Conservation (phyloP, 1,284 basidiomycete species). For the Grifola frondosa region DNA sequence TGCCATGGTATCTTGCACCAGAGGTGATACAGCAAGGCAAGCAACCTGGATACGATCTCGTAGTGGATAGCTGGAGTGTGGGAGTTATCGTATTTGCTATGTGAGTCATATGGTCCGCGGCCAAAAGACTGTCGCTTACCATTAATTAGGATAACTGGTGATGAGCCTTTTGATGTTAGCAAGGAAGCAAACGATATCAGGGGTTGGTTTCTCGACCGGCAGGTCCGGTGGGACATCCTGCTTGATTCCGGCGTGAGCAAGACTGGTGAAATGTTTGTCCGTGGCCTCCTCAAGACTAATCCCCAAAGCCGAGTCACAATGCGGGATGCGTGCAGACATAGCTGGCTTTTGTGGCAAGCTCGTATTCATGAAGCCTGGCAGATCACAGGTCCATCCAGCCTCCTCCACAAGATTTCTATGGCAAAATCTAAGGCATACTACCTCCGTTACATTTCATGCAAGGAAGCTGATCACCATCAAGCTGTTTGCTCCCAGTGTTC, state of each 20-base stretch:
- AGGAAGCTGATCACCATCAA: too few species aligned
- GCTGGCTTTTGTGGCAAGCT: too few species aligned
- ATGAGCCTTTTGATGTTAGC: conserved; percentile 70
- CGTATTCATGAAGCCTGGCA: too few species aligned
- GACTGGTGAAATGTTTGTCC: conserved; percentile 47
- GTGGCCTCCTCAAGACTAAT: conserved; percentile 46
- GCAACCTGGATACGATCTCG: conserved; percentile 73
- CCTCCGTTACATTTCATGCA: too few species aligned
- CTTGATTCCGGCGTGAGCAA: conserved; percentile 35
- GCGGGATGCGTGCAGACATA: conserved; percentile 55
- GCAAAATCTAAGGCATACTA: too few species aligned
- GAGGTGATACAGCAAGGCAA: conserved; percentile 80
- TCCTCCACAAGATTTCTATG: too few species aligned
- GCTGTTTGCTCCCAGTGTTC: too few species aligned
- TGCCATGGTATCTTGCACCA: conserved; percentile 81
- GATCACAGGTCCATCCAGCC: too few species aligned
- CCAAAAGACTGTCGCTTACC: not conserved
- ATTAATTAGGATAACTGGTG: conserved; percentile 62
- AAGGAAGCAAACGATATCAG: conserved; percentile 55
- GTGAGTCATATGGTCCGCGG: conserved; percentile 45
- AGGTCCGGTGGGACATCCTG: conserved; percentile 62
- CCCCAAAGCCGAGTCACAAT: conserved; percentile 59
- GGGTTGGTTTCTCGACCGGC: conserved; percentile 52
- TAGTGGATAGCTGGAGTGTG: conserved; percentile 92
- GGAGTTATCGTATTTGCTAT: conserved; percentile 90